Percentiles rank a stretch among this genome's conserved stretches.
phyloP scores from a whole-genome alignment of 2,329 filamentous ascomycete species.

The Colletotrichum phormii region DNA sequence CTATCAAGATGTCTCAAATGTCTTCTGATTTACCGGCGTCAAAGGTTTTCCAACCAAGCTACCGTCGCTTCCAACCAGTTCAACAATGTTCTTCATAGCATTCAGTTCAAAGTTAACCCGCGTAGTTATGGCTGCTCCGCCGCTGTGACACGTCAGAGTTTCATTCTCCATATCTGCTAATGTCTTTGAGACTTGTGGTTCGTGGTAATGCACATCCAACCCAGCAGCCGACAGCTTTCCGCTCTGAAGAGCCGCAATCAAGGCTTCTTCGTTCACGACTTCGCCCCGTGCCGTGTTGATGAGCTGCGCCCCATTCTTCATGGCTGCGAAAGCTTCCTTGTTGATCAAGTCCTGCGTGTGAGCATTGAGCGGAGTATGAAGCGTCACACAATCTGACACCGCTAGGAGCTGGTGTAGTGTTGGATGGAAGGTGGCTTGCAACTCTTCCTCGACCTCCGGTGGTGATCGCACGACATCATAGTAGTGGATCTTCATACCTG shows the following conservation, averaged over 20 bases:
- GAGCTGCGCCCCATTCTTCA: constrained; percentile 60
- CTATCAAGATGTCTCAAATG: not conserved
- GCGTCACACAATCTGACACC: constrained; percentile 47
- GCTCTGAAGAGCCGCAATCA: constrained; percentile 58
- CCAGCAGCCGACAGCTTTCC: constrained; percentile 60
- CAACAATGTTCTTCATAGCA: constrained; percentile 50
- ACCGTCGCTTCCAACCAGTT: constrained; percentile 41
- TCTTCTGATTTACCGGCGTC: constrained; percentile 38
- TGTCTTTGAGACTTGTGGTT: constrained; percentile 58
- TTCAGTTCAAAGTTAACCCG: constrained; percentile 54
- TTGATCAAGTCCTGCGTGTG: constrained; percentile 43
- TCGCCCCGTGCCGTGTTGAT: constrained; percentile 65
- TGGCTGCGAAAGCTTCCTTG: constrained; percentile 51
- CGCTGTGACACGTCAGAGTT: constrained; percentile 51
- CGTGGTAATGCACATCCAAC: constrained; percentile 65
- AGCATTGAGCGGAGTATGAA: constrained; percentile 47
- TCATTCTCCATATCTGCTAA: constrained; percentile 53
- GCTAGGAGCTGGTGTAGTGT: constrained; percentile 43
- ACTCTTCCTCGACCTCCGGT: constrained; percentile 43
- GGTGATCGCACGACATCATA: constrained; percentile 54
- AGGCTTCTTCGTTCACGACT: constrained; percentile 62
- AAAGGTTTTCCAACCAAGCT: constrained; percentile 36
- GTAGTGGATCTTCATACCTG: constrained; percentile 66
- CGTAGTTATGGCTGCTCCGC: constrained; percentile 50
- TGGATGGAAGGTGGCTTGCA: constrained; percentile 45